Evolutionary conservation across 2,329 filamentous ascomycete species (phyloP).

Genomic region (Penicillium frequentans): DNA sequence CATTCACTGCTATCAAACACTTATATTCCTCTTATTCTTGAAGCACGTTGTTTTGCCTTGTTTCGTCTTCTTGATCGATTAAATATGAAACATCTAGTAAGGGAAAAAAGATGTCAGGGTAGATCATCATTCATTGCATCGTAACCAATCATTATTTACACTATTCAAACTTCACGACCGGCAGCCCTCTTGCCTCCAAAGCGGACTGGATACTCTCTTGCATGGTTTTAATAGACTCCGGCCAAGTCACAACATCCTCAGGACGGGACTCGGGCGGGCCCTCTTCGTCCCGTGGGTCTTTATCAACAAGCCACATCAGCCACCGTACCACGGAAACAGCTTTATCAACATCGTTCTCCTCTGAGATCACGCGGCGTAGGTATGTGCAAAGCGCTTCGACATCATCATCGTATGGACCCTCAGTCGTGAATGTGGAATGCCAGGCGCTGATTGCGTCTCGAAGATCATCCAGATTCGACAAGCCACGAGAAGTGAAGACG

Average conservation of each 20-base stretch:
- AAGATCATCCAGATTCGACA: constrained; percentile 62
- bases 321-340: constrained; percentile 69
- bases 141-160: constrained; percentile 1
- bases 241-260: constrained; percentile 30
- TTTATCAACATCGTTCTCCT: constrained; percentile 78
- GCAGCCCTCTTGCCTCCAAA: constrained; percentile 47
- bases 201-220: constrained; percentile 44
- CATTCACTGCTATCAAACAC: no score
- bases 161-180: constrained; percentile 43
- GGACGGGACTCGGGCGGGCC: neutral
- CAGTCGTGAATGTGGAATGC: constrained; percentile 68
- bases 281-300: neutral
- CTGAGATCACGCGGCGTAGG: constrained; percentile 66
- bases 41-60: no score
- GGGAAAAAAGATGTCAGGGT: neutral
- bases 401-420: constrained; percentile 79
- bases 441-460: constrained; percentile 73
- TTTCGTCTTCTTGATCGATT: no score
- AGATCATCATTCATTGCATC: constrained; percentile 12
- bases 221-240: constrained; percentile 40
- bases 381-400: constrained; percentile 73
- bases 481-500: constrained; percentile 61
- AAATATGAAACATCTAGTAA: neutral
- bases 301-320: constrained; percentile 47
- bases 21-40: neutral